Evolutionary conservation across 2,329 filamentous ascomycete genomes (phyloP), one percentile per base, ranked within the genome.

Genomic region (Sporothrix pseudoabietina): DNA sequence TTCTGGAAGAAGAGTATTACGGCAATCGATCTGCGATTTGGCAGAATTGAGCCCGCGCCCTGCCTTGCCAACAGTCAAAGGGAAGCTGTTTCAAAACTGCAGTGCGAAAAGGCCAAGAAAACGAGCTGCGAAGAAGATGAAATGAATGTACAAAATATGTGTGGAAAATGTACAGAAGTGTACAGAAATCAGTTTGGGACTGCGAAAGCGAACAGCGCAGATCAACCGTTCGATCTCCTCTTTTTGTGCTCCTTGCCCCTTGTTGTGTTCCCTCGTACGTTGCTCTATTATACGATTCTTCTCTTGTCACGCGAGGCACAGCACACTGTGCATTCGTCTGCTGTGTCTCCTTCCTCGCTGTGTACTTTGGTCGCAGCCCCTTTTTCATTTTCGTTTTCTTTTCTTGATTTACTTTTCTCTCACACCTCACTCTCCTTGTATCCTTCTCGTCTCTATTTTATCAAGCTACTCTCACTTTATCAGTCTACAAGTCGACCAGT

Each of bases 271-370:
- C 39, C 47, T 44, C 22, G 19, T 57, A 57, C 35, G 49, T 12
- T 57, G 44, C 32, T 59, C 19, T 57, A 32, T 70, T 57, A 41
- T 57, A 41, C 52, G 19, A 26, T 69, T 55, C 19, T 41, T 6
- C 10, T 47, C 16, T 55, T 69, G 66, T 69, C 32, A 55, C 47
- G 47, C 49, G n/a, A 57, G 68, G 68, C 35, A 57, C 68, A 70
- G 10, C 68, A 39, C 68, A 61, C 32, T 61, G 41, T 71, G 54
- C 16, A 63, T 71, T 61, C 55, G 22, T 61, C 69, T 63, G 55
- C 26, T 52, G 55, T 52, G 69, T 41, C 22, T 49, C 55, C 55
- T 49, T 44, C 39, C 16, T 49, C 54, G 44, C 54, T 47, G 35
- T 39, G 39, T 16, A n/a, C 26, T 47, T 39, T 52, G 57, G 57